These are phyloP conservation scores for Fusarium sarcochroum DNA, from an alignment of 2,329 filamentous ascomycete genomes.

Conservation along the genomic window DNA sequence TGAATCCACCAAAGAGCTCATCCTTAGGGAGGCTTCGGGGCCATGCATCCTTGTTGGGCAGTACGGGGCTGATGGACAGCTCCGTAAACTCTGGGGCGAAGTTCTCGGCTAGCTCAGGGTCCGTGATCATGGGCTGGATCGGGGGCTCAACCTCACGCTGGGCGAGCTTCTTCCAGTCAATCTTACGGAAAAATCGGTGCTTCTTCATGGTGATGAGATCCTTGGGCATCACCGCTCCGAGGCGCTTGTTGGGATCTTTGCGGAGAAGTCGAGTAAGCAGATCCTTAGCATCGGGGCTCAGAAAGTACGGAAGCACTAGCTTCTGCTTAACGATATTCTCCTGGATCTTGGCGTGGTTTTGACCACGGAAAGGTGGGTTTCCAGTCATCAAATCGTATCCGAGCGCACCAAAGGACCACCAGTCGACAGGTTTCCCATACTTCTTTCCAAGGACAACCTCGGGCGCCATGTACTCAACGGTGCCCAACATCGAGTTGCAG, in stretches of 20 bases:
- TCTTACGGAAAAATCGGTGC: conserved; percentile 96
- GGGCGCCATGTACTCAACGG: conserved; percentile 98
- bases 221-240: conserved; percentile 90
- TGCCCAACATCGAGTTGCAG: conserved; percentile 93
- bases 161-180: conserved; percentile 92
- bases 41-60: conserved; percentile 62
- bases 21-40: conserved; percentile 61
- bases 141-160: conserved; percentile 87
- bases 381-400: conserved; percentile 95
- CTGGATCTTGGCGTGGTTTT: conserved; percentile 94
- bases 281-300: conserved; percentile 93
- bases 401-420: conserved; percentile 97
- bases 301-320: conserved; percentile 87
- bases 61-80: conserved; percentile 81
- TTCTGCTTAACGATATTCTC: conserved; percentile 97
- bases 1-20: conserved; percentile 74
- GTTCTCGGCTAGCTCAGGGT: conserved; percentile 96
- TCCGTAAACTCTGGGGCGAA: conserved; percentile 94
- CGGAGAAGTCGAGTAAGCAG: conserved; percentile 89
- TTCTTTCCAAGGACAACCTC: conserved; percentile 90
- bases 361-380: conserved; percentile 88
- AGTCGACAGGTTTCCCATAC: conserved; percentile 96
- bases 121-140: conserved; percentile 93
- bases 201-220: conserved; percentile 89
- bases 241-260: conserved; percentile 91